These are phyloP conservation scores for Globisporangium okanoganense DNA, from an alignment of 352 stramenopile species.

Conservation along the genomic window DNA sequence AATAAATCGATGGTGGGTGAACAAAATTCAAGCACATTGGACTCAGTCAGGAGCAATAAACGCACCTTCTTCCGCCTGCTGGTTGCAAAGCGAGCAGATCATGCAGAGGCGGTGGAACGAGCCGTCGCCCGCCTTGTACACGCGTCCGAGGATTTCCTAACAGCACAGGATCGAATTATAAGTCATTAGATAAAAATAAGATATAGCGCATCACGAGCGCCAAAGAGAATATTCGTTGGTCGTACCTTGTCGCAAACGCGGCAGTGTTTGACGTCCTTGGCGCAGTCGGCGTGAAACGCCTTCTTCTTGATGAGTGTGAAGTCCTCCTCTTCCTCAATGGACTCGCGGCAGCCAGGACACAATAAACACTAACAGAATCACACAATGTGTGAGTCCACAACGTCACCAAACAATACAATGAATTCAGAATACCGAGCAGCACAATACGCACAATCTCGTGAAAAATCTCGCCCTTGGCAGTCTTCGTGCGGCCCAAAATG, in stretches of 20 bases:
- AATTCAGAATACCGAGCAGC: not conserved
- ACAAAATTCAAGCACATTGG: not conserved
- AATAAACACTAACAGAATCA: slow-evolving; percentile 48
- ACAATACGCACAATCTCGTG: slow-evolving; percentile 65
- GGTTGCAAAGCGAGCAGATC: slow-evolving; percentile 66
- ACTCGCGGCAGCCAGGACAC: slow-evolving; percentile 65
- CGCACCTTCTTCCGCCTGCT: slow-evolving; percentile 61
- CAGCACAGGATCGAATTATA: not conserved
- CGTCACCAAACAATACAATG: not conserved
- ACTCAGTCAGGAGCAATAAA: not conserved
- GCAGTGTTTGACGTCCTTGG: slow-evolving; percentile 63
- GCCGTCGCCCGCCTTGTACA: slow-evolving; percentile 57
- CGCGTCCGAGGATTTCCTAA: slow-evolving; percentile 72
- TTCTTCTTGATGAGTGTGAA: slow-evolving; percentile 82
- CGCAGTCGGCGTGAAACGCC: slow-evolving; percentile 75
- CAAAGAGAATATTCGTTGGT: not conserved
- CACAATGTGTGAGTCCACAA: not conserved
- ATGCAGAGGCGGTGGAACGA: slow-evolving; percentile 82
- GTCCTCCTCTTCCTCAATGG: slow-evolving; percentile 77
- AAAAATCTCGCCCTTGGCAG: slow-evolving; percentile 74
- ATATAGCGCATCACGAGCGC: not conserved
- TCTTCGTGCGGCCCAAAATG: slow-evolving; percentile 76
- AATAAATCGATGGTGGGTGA: not conserved
- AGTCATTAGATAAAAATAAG: not conserved
- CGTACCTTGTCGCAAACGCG: slow-evolving; percentile 65